Conservation (phyloP, 768 basidiomycete genomes). For the Rhizopogon rudus region DNA sequence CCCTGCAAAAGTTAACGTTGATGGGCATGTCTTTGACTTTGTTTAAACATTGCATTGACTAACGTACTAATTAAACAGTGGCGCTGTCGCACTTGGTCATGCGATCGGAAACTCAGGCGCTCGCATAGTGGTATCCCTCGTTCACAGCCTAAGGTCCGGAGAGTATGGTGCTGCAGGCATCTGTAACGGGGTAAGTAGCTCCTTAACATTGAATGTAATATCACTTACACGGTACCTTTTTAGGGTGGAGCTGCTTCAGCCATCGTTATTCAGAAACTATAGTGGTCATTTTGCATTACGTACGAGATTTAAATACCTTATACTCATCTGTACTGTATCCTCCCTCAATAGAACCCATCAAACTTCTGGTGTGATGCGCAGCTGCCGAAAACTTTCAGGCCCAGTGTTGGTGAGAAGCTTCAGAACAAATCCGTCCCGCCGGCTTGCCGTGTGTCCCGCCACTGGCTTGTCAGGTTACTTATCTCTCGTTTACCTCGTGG, state of each 20-base stretch:
- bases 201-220: slow-evolving; percentile 2
- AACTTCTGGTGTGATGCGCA: slow-evolving; percentile 1
- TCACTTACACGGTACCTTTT: slow-evolving; percentile 10
- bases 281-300: slow-evolving; percentile 21
- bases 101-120: slow-evolving; percentile 96
- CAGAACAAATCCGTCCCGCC: neutral
- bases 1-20: slow-evolving; percentile 83
- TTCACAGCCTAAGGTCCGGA: slow-evolving; percentile 87
- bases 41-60: slow-evolving; percentile 11
- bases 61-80: slow-evolving; percentile 43
- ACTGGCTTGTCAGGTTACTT: neutral
- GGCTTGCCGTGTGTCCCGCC: neutral
- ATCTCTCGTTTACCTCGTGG: slow-evolving; percentile 2
- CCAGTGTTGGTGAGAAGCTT: slow-evolving; percentile 6
- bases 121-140: slow-evolving; percentile 89
- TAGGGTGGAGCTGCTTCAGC: slow-evolving; percentile 93
- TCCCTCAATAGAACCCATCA: slow-evolving; percentile 5
- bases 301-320: slow-evolving; percentile 14
- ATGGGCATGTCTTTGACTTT: slow-evolving; percentile 52
- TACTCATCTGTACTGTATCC: slow-evolving; percentile 4
- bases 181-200: slow-evolving; percentile 84
- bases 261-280: slow-evolving; percentile 83
- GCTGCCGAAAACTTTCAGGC: neutral
- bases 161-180: slow-evolving; percentile 95
- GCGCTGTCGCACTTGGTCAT: slow-evolving; percentile 94